A percentile compares a stretch with the other conserved stretches of the same genome.
phyloP scores from a whole-genome alignment of 2,329 filamentous ascomycete genomes.

The Diplodia corticola region DNA sequence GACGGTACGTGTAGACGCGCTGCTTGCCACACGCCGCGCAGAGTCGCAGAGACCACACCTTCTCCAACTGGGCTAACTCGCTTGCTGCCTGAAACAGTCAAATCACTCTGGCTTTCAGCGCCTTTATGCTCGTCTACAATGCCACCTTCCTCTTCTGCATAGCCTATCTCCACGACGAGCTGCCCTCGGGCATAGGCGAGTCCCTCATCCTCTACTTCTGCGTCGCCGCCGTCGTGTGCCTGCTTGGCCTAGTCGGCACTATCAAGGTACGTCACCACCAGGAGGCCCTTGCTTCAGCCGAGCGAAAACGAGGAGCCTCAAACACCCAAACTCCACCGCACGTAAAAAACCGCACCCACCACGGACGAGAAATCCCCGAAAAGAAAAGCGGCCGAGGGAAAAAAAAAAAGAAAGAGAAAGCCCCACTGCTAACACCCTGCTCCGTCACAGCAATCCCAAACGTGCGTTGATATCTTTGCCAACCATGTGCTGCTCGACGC shows the following conservation, averaged over 20 bases:
- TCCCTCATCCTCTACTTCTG: slow-evolving; percentile 43
- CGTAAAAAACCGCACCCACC: neutral
- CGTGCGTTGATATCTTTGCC: slow-evolving; percentile 27
- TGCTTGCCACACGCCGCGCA: neutral
- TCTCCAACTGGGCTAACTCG: neutral
- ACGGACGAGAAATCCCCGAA: neutral
- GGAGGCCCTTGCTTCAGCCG: slow-evolving; percentile 8
- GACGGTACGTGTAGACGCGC: slow-evolving; percentile 6
- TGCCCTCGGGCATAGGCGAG: slow-evolving; percentile 32
- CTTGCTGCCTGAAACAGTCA: slow-evolving; percentile 20
- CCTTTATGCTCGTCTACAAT: slow-evolving; percentile 29
- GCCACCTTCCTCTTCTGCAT: slow-evolving; percentile 33
- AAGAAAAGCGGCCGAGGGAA: too few relatives aligned
- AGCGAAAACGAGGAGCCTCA: neutral
- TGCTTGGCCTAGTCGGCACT: slow-evolving; percentile 46
- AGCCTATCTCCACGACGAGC: slow-evolving; percentile 27
- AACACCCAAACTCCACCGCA: neutral
- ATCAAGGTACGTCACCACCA: slow-evolving; percentile 39
- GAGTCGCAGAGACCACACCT: neutral
- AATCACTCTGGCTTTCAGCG: slow-evolving; percentile 24
- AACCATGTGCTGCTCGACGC: slow-evolving; percentile 32
- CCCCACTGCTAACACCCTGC: neutral
- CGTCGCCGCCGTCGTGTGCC: slow-evolving; percentile 42
- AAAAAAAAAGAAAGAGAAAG: neutral
- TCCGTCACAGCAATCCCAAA: slow-evolving; percentile 23